Evolutionary conservation across 75 land plant species (phyloP).

Genomic region (Ceratopteris richardii): DNA sequence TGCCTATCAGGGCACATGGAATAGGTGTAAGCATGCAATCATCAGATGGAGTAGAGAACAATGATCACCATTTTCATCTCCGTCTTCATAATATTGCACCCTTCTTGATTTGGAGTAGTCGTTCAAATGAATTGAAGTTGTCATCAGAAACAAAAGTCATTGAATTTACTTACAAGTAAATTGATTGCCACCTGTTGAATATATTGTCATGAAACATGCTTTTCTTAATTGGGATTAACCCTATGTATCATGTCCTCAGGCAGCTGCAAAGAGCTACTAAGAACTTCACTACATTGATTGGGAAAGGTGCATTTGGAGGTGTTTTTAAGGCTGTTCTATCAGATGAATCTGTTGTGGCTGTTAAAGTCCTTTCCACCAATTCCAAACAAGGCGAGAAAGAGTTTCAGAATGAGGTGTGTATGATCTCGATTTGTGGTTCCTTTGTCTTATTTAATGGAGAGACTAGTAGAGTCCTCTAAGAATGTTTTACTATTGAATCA

Average conservation of each 20-base stretch:
- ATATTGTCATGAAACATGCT: background rate
- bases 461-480: background rate
- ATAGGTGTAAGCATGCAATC: background rate
- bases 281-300: conserved; percentile 17
- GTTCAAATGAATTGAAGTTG: conserved; percentile 6
- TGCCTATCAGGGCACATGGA: conserved; percentile 4
- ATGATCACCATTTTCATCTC: background rate
- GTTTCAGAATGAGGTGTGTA: conserved; percentile 24
- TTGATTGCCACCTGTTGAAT: background rate
- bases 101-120: conserved; percentile 1
- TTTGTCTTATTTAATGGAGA: background rate
- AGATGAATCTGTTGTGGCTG: conserved; percentile 11
- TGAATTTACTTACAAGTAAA: conserved; percentile 29
- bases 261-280: conserved; percentile 26
- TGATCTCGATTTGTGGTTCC: no score
- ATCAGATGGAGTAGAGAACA: background rate
- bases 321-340: conserved; percentile 22
- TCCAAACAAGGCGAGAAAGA: conserved; percentile 23
- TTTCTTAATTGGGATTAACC: background rate
- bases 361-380: conserved; percentile 12
- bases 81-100: background rate
- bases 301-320: conserved; percentile 19
- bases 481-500: background rate
- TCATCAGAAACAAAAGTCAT: conserved; percentile 16
- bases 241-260: conserved; percentile 3